Conservation (phyloP, 2,329 filamentous ascomycete genomes). For the Fusarium pseudoanthophilum region DNA sequence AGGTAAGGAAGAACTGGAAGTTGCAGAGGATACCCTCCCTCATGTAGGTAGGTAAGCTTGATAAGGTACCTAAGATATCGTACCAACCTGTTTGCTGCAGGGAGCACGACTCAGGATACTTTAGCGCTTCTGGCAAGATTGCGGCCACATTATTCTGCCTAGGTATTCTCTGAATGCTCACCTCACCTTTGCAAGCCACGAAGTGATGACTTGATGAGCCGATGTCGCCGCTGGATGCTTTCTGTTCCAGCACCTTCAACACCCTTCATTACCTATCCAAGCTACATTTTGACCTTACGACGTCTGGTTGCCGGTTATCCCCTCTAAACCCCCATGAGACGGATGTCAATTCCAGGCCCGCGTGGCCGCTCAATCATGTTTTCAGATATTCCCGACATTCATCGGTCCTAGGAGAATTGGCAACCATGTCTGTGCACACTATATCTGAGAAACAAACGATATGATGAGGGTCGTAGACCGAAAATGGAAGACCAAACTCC, state of each 20-base stretch:
- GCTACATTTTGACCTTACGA: slow-evolving; percentile 2
- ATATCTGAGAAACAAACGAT: slow-evolving; percentile 18
- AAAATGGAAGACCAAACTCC: neutral
- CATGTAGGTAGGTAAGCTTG: neutral
- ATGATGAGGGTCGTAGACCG: slow-evolving; percentile 16
- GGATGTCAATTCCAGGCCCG: neutral
- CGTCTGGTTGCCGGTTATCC: neutral
- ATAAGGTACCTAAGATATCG: neutral
- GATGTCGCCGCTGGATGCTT: slow-evolving; percentile 3
- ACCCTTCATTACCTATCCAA: neutral
- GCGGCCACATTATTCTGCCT: slow-evolving; percentile 7
- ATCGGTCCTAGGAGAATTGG: slow-evolving; percentile 16
- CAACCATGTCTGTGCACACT: slow-evolving; percentile 13
- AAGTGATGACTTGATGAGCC: neutral
- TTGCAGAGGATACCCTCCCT: neutral
- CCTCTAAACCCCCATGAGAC: neutral
- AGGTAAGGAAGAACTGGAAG: neutral
- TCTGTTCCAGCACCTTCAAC: neutral
- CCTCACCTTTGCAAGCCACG: slow-evolving; percentile 11
- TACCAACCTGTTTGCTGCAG: slow-evolving; percentile 10
- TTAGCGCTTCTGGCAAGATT: slow-evolving; percentile 28
- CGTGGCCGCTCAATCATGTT: neutral
- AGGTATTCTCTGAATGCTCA: slow-evolving; percentile 18
- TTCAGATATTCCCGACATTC: slow-evolving; percentile 5
- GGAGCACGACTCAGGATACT: slow-evolving; percentile 41